Percentiles rank a stretch among this genome's conserved stretches.
Evolutionary conservation across 306 rosid genomes (phyloP).

Genomic region (Acmispon strigosus): DNA sequence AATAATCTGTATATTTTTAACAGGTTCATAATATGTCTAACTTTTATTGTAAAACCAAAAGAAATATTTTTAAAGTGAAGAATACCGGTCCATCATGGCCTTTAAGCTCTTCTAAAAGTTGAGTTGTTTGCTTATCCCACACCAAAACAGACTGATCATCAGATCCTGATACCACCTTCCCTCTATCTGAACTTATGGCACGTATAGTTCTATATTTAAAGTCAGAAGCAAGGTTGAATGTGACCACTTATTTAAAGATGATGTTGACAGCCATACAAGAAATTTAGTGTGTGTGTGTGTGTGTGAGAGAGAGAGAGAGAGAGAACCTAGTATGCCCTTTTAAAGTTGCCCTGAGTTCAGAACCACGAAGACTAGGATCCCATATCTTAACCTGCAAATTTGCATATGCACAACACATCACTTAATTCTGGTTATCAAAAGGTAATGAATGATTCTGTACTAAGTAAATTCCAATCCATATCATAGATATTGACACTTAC

Average conservation of each 20-base stretch:
- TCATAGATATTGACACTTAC: constrained; percentile 43
- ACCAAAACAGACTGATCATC: constrained; percentile 89
- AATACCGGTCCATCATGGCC: constrained; percentile 93
- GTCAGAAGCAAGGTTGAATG: constrained; percentile 16
- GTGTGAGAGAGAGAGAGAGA: not conserved
- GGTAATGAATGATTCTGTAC: constrained; percentile 2
- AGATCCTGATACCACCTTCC: constrained; percentile 93
- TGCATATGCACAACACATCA: constrained; percentile 26
- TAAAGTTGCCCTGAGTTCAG: constrained; percentile 93
- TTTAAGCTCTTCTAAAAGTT: constrained; percentile 96
- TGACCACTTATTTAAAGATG: constrained; percentile 13
- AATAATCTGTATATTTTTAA: not conserved
- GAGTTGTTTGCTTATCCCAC: constrained; percentile 97
- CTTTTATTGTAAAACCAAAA: constrained; percentile 4
- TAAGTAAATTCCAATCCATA: constrained; percentile 13
- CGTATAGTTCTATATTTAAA: constrained; percentile 72
- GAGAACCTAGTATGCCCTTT: constrained; percentile 85
- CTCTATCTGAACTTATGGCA: constrained; percentile 89
- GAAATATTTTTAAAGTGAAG: constrained; percentile 1
- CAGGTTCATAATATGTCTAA: constrained; percentile 8
- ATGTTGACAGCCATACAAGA: not conserved
- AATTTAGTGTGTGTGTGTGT: not conserved
- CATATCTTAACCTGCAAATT: constrained; percentile 92
- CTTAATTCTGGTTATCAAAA: constrained; percentile 1
- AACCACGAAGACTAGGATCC: constrained; percentile 98